Conservation (phyloP, 345 rosid species). For the Passiflora organensis region DNA sequence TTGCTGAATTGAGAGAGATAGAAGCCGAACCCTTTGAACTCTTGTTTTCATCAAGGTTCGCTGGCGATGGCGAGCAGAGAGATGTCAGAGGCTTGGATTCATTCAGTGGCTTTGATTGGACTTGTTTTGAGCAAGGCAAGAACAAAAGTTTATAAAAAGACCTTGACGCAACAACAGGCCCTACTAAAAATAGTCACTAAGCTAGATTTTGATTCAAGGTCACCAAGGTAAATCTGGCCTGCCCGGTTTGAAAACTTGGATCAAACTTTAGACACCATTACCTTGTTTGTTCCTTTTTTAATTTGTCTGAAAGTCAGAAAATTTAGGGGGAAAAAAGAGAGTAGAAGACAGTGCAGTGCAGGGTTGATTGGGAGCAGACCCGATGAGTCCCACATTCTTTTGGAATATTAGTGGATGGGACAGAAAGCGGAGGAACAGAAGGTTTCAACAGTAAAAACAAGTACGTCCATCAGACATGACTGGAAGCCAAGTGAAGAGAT, state of each 20-base stretch:
- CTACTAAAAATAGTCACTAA: background rate
- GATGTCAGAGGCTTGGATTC: conserved; percentile 50
- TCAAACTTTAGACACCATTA: background rate
- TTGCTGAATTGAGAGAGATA: conserved; percentile 68
- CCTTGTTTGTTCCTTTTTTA: conserved; percentile 7
- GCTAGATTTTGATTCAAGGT: conserved; percentile 18
- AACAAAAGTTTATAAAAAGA: too few relatives aligned
- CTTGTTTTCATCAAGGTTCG: conserved; percentile 46
- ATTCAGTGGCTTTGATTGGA: conserved; percentile 54
- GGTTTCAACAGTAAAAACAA: conserved; percentile 51
- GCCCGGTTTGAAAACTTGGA: too few relatives aligned
- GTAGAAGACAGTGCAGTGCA: conserved; percentile 24
- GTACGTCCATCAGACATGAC: conserved; percentile 54
- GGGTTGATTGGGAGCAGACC: conserved; percentile 43
- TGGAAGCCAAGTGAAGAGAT: conserved; percentile 32
- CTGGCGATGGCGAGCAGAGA: conserved; percentile 21
- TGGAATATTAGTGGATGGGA: conserved; percentile 65
- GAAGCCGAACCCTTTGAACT: conserved; percentile 59
- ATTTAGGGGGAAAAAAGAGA: conserved; percentile 6
- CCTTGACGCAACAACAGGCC: conserved; percentile 13
- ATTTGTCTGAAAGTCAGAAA: conserved; percentile 27
- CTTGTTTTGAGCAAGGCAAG: conserved; percentile 33
- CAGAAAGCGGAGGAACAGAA: conserved; percentile 83
- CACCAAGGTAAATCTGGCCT: too few relatives aligned
- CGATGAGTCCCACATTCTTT: conserved; percentile 45